Evolutionary conservation across 176 grass and related monocot species (phyloP), one percentile per base, ranked within the genome.

Genomic region (Oryza officinalis): DNA sequence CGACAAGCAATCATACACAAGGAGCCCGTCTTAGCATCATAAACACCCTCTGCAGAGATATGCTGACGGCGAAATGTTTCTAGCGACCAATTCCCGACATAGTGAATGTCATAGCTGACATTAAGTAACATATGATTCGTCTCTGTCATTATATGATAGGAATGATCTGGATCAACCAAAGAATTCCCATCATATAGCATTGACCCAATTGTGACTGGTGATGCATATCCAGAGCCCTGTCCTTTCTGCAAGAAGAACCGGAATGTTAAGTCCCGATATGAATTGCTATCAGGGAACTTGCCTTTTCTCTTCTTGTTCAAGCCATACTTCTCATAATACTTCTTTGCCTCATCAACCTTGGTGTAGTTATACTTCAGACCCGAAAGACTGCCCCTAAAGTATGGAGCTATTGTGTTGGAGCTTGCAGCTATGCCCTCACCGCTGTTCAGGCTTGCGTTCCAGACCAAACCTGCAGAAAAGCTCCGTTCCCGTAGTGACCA

Each of bases 351-450:
- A n/a, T 87, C 89, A 84, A 93, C 63, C 86, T 84, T 87, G 17
- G 95, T 90, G 68, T 97, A 97, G 13, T 90, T 86, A 20, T 97
- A 98, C 27, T 87, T 93, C 64, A 93, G 33, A 37, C 92, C 92
- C 23, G 76, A 66, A 87, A 92, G 73, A 80, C 31, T 73, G 23
- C 83, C 75, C 46, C 76, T 83, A 17, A 80, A 75, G 78, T 75
- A 59, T 14, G 40, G 80, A 81, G 50, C 35, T 40, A 47, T 28
- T 10, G 70, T 26, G 31, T 50, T 87, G 41, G 86, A 90, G 28
- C 70, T 57, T 9, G 57, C 85, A 25, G 79, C 46, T 30, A 86
- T 78, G 72, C 50, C 74, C 4, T 85, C 54, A 23, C 74, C 49
- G 32, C 45, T 80, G 5, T n/a, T 47, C 37, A 88, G 37, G 59